Evolutionary conservation across 2,329 filamentous ascomycete species (phyloP).

Genomic region (Cercospora zeae-maydis): DNA sequence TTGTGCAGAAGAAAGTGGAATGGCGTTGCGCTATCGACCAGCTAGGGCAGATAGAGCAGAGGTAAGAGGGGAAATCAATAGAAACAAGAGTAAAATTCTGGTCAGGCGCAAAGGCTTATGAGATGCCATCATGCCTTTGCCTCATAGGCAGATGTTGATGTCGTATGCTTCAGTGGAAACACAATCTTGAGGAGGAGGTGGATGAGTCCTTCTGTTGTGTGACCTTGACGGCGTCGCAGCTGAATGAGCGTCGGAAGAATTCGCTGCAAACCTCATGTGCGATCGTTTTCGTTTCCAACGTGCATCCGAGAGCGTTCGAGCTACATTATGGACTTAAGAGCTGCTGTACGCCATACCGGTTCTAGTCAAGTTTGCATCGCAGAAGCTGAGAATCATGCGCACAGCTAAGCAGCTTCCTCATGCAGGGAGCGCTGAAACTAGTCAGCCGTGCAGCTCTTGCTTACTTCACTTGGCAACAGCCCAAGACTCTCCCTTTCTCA

Average conservation of each 20-base stretch:
- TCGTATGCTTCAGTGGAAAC: background rate
- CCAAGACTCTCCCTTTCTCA: constrained; percentile 35
- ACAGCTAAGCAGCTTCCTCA: background rate
- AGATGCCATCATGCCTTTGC: background rate
- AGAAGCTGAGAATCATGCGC: background rate
- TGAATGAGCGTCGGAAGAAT: background rate
- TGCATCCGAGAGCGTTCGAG: background rate
- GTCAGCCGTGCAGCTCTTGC: background rate
- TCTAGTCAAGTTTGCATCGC: background rate
- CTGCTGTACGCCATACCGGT: background rate
- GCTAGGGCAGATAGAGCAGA: background rate
- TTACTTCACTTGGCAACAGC: constrained; percentile 17
- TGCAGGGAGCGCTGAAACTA: background rate
- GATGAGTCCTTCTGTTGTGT: background rate
- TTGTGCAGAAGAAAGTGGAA: background rate
- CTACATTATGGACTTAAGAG: background rate
- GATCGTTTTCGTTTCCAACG: background rate
- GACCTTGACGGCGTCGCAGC: background rate
- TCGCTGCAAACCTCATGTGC: background rate
- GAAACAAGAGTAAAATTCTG: background rate
- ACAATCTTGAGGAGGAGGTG: background rate
- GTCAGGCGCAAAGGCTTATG: background rate
- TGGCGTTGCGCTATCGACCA: background rate
- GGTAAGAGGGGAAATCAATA: background rate
- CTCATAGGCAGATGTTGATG: background rate